Evolutionary conservation across 352 stramenopile genomes (phyloP).

Genomic region (Globisporangium solare): DNA sequence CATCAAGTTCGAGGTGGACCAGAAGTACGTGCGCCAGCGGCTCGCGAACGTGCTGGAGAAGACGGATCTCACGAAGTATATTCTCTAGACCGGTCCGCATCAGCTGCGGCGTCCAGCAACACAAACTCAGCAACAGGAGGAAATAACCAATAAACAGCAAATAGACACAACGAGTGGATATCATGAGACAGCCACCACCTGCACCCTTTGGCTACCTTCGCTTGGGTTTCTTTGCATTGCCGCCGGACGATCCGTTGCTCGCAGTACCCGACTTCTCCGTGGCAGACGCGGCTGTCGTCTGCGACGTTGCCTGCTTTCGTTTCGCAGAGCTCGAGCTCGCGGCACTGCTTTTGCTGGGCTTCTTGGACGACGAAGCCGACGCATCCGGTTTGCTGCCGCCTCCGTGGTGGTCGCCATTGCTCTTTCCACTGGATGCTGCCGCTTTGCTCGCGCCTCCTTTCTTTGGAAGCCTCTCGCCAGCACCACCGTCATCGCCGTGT

Average conservation of each 20-base stretch:
- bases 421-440: not conserved
- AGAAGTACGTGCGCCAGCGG: slow-evolving; percentile 90
- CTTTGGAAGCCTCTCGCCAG: slow-evolving; percentile 10
- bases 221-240: slow-evolving; percentile 23
- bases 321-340: slow-evolving; percentile 15
- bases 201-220: slow-evolving; percentile 11
- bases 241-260: not conserved
- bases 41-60: slow-evolving; percentile 92
- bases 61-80: slow-evolving; percentile 96
- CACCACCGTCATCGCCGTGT: slow-evolving; percentile 3
- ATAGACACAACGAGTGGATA: not conserved
- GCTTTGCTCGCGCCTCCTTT: slow-evolving; percentile 10
- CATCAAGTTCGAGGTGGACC: slow-evolving; percentile 86
- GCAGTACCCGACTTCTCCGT: slow-evolving; percentile 13
- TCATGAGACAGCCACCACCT: too few relatives aligned
- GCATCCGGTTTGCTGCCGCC: slow-evolving; percentile 9
- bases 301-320: slow-evolving; percentile 13
- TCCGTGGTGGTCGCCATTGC: not conserved
- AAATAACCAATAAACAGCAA: too few relatives aligned
- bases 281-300: not conserved
- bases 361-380: slow-evolving; percentile 7
- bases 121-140: not conserved
- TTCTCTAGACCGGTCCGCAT: slow-evolving; percentile 76
- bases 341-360: slow-evolving; percentile 8
- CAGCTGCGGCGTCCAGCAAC: not conserved